These are phyloP conservation scores for Platismatia glauca DNA, from an alignment of 495 filamentous ascomycete species.

Conservation along the genomic window DNA sequence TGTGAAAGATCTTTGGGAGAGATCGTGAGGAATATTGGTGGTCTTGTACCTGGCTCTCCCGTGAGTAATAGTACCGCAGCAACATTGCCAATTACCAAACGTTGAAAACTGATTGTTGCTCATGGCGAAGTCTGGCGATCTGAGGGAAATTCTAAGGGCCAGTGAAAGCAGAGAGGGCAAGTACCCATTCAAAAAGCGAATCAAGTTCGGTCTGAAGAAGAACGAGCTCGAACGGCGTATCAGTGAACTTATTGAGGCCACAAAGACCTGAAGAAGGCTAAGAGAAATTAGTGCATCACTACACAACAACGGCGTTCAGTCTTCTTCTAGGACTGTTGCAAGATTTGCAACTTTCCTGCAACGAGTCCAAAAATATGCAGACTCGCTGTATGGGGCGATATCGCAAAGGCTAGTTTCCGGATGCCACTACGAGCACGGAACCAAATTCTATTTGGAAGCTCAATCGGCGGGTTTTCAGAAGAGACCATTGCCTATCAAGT, in stretches of 20 bases:
- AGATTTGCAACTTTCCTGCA: neutral
- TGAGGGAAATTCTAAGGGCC: neutral
- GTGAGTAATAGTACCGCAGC: neutral
- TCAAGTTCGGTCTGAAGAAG: slow-evolving; percentile 7
- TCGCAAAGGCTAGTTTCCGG: neutral
- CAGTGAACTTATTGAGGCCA: neutral
- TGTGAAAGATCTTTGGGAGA: neutral
- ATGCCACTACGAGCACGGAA: slow-evolving; percentile 8
- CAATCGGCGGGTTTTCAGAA: slow-evolving; percentile 2
- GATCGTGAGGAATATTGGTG: slow-evolving; percentile 6
- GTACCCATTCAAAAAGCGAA: neutral
- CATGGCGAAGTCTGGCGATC: neutral
- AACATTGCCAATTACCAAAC: neutral
- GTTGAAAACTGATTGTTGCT: neutral
- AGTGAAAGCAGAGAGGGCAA: neutral
- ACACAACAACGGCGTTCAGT: neutral
- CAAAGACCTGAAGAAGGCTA: slow-evolving; percentile 1
- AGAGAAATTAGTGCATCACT: neutral
- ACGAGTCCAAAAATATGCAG: neutral
- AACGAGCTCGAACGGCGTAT: slow-evolving; percentile 4
- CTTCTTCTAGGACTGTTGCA: neutral
- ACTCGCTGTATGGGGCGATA: neutral
- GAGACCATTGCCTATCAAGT: neutral
- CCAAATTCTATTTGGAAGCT: slow-evolving; percentile 5
- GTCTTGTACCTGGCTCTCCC: neutral